These are phyloP conservation scores for Populus simonii DNA, from an alignment of 345 rosid genomes.

Conservation along the genomic window DNA sequence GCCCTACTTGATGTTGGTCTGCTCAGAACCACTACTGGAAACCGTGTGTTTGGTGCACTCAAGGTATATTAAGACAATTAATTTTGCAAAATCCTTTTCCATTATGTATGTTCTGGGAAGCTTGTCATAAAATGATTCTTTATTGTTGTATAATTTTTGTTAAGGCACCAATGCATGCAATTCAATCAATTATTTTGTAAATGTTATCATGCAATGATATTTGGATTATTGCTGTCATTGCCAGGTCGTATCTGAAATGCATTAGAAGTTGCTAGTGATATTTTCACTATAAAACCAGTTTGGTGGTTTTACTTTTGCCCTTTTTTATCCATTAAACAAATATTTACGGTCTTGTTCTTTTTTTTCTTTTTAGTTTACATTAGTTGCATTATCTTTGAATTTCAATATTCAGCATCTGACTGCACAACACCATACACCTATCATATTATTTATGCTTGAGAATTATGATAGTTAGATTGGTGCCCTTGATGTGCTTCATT, in stretches of 20 bases:
- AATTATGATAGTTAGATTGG: not conserved
- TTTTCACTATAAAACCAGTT: not conserved
- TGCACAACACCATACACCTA: not conserved
- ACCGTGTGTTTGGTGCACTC: slow-evolving; percentile 76
- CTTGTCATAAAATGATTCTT: not conserved
- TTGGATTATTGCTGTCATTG: not conserved
- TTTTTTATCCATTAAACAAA: not conserved
- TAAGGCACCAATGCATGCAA: not conserved
- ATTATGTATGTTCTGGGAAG: not conserved
- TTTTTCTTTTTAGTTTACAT: not conserved
- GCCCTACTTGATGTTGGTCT: slow-evolving; percentile 84
- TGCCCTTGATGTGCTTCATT: not conserved
- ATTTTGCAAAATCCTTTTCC: not conserved
- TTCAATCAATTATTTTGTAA: not conserved
- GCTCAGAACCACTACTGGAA: slow-evolving; percentile 67
- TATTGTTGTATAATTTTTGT: not conserved
- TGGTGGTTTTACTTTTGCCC: not conserved
- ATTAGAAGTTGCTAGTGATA: not conserved
- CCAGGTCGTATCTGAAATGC: not conserved
- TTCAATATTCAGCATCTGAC: not conserved
- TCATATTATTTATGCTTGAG: too few species aligned
- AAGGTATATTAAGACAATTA: slow-evolving; percentile 41
- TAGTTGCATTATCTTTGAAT: not conserved
- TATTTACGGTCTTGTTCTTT: not conserved
- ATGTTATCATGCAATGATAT: not conserved